Evolutionary conservation across 768 basidiomycete genomes (phyloP), one percentile per base, ranked within the genome.

Genomic region (Phlebiopsis gigantea): DNA sequence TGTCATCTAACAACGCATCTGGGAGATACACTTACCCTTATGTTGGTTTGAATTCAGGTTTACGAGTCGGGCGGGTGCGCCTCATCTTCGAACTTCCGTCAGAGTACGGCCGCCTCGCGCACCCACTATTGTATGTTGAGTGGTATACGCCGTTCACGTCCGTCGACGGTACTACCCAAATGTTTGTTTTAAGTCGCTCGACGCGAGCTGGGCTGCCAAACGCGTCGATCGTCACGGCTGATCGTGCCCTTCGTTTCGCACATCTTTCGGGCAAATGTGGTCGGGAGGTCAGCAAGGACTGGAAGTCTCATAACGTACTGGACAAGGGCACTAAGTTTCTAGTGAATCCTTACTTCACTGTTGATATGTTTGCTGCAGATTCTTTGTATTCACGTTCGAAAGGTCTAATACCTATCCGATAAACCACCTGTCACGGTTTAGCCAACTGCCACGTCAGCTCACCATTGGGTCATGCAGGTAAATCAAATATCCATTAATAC

Each of bases 101-200:
- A 12, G 19, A 57, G 12, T 50, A 41, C 25, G 56, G 56, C 15
- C 39, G 34, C 8, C 17, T 52, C 22, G 21, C 57, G 2, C 47
- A 57, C 28, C 47, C 56, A 10, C 24, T 58, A 2, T 30, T 48
- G 17, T 58, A 58, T 28, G 31, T 58, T 25, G 57, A 58, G 26
- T 58, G 57, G 57, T 58, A 46, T 31, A 53, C 57, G n/a, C 39
- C 50, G 15, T 58, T 58, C 34, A 14, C 10, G 22, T 24, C 48
- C 4, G 31, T 44, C 3, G 56, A 57, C 34, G 17, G 5, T 2
- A 26, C 7, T 12, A 58, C 52, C 7, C 17, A 26, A 6, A 49
- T 57, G 47, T 51, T 49, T 28, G 21, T 46, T 17, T 43, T 58
- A 12, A 21, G 28, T 6, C 52, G 57, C 5, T 58, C 57, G n/a